Conservation (phyloP, 2,329 filamentous ascomycete genomes). For the Diatrype stigma region DNA sequence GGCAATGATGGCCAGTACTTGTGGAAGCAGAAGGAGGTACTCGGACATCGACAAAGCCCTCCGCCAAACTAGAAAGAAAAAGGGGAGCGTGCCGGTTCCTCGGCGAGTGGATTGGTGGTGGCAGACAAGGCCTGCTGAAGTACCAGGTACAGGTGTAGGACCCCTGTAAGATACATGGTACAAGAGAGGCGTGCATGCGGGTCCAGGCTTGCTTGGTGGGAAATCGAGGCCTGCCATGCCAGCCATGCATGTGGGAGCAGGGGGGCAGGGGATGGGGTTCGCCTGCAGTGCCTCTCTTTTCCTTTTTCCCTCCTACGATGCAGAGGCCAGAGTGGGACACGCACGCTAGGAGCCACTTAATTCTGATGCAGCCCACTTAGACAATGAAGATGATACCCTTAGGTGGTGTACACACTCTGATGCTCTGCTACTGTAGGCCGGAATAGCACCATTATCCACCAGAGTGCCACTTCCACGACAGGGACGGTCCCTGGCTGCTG, state of each 20-base stretch:
- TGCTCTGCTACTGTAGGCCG: too few species aligned
- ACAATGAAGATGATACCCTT: neutral
- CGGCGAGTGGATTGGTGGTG: too few species aligned
- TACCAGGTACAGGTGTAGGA: too few species aligned
- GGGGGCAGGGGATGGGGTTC: neutral
- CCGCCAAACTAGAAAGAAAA: too few species aligned
- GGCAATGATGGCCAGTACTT: neutral
- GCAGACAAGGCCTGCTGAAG: too few species aligned
- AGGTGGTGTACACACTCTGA: too few species aligned
- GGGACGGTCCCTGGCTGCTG: neutral
- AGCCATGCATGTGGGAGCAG: neutral
- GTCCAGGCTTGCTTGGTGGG: neutral
- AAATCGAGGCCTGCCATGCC: neutral
- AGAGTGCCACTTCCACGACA: neutral
- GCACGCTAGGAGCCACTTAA: neutral
- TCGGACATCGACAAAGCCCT: neutral
- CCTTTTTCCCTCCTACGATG: neutral
- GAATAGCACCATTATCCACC: neutral
- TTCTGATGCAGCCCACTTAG: neutral
- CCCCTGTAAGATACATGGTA: neutral
- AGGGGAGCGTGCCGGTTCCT: too few species aligned
- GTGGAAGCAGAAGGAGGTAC: neutral
- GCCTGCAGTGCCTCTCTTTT: neutral
- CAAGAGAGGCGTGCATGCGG: neutral
- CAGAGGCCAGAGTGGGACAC: neutral